phyloP scores from a whole-genome alignment of 495 filamentous ascomycete species.

The Acidiella bohemica region DNA sequence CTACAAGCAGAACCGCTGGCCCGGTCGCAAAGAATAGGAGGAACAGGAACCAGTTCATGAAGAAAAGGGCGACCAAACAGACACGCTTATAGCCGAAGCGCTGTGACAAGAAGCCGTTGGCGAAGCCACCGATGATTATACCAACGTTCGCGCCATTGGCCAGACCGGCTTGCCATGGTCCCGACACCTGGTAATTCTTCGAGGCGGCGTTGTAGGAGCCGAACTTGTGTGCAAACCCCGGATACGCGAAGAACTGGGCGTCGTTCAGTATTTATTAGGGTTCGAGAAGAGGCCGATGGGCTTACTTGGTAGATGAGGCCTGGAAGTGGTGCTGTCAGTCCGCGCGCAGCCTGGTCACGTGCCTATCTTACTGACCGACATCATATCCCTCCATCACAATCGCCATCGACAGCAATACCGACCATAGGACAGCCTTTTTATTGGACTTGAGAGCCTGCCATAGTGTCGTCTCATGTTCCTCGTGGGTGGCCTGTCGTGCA shows the following conservation, averaged over 20 bases:
- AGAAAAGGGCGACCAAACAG: neutral
- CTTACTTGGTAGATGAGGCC: neutral
- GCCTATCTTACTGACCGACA: constrained; percentile 1
- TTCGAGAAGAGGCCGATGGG: neutral
- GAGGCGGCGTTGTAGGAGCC: neutral
- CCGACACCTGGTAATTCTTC: constrained; percentile 2
- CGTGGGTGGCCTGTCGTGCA: neutral
- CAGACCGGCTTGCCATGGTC: constrained; percentile 9
- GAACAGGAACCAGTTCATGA: constrained; percentile 16
- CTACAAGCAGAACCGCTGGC: constrained; percentile 3
- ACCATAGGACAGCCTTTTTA: constrained; percentile 6
- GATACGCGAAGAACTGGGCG: constrained; percentile 14
- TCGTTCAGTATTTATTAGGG: constrained; percentile 5
- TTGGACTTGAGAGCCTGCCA: constrained; percentile 5
- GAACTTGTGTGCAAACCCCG: constrained; percentile 2
- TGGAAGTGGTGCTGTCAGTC: neutral
- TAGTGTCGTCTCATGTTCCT: neutral
- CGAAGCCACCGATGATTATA: constrained; percentile 8
- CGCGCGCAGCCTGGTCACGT: neutral
- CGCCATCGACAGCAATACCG: neutral
- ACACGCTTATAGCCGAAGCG: constrained; percentile 9
- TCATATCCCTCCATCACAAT: constrained; percentile 15
- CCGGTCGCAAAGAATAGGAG: constrained; percentile 7
- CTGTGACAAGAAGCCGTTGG: constrained; percentile 4
- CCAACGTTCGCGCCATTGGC: constrained; percentile 2